Conservation (phyloP, 768 basidiomycete genomes). For the Hydnomerulius pinastri region DNA sequence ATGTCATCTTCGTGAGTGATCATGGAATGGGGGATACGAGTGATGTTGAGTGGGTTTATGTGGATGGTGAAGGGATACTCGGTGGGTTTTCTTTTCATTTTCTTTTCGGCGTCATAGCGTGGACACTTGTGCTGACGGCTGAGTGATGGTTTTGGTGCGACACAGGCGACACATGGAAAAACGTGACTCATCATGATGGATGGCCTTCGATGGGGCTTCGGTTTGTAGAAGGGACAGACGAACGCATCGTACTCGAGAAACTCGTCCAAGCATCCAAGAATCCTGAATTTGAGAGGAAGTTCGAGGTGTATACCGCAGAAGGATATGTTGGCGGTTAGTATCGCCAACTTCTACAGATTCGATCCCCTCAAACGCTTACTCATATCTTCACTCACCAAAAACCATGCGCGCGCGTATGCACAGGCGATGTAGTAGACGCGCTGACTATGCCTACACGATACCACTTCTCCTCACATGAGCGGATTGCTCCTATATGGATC, state of each 20-base stretch:
- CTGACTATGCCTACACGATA: constrained; percentile 70
- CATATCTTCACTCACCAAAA: no score
- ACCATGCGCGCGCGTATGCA: no score
- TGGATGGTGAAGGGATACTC: constrained; percentile 53
- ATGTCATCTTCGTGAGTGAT: constrained; percentile 88
- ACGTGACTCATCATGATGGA: constrained; percentile 65
- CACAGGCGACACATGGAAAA: constrained; percentile 26
- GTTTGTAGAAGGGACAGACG: constrained; percentile 62
- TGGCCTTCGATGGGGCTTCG: constrained; percentile 91
- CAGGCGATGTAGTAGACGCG: constrained; percentile 16
- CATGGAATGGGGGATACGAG: constrained; percentile 94
- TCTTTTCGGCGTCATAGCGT: no score
- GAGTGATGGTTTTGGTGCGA: not conserved
- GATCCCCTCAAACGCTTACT: not conserved
- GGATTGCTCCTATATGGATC: constrained; percentile 89
- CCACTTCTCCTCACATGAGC: constrained; percentile 69
- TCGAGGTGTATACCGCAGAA: constrained; percentile 51
- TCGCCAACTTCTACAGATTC: no score
- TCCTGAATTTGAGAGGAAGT: constrained; percentile 48
- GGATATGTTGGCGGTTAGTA: constrained; percentile 23
- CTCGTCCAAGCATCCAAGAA: constrained; percentile 53
- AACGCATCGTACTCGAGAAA: constrained; percentile 52
- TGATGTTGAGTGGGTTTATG: constrained; percentile 68
- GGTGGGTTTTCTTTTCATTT: constrained; percentile 14
- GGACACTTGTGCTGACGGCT: no score